phyloP scores from a whole-genome alignment of 352 stramenopile species.

The Phytophthora brassicae region DNA sequence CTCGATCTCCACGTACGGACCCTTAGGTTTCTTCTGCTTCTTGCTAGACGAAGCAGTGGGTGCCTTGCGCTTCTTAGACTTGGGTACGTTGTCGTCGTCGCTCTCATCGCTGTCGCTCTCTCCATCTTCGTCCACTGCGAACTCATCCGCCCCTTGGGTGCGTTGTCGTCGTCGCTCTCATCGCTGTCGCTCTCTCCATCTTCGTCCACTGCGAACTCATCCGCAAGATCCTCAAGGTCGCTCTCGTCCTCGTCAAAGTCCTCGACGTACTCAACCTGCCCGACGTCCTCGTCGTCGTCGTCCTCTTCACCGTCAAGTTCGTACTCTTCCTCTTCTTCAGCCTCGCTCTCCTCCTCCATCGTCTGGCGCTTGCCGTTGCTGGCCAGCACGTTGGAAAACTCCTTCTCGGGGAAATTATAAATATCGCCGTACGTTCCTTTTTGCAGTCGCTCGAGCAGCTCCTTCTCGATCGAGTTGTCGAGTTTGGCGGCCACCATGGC shows the following conservation, averaged over 20 bases:
- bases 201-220: conserved; percentile 64
- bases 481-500: conserved; percentile 95
- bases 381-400: conserved; percentile 88
- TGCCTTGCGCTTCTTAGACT: conserved; percentile 74
- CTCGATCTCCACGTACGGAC: conserved; percentile 86
- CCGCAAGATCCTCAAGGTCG: conserved; percentile 85
- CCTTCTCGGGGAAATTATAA: conserved; percentile 98
- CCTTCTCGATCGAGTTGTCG: conserved; percentile 96
- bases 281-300: conserved; percentile 41
- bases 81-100: conserved; percentile 37
- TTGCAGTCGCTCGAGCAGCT: conserved; percentile 96
- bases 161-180: conserved; percentile 56
- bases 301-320: conserved; percentile 58
- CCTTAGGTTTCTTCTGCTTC: conserved; percentile 74
- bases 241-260: conserved; percentile 93
- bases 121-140: conserved; percentile 58
- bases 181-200: conserved; percentile 47
- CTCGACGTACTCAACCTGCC: conserved; percentile 83
- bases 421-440: conserved; percentile 99
- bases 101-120: conserved; percentile 50
- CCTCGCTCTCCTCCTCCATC: conserved; percentile 91
- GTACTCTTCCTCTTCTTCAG: conserved; percentile 61
- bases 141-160: conserved; percentile 72
- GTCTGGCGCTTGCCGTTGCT: conserved; percentile 86
- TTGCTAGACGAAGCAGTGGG: conserved; percentile 39